phyloP scores from a whole-genome alignment of 2,329 filamentous ascomycete genomes.

The Atkinsonella hypoxylon region DNA sequence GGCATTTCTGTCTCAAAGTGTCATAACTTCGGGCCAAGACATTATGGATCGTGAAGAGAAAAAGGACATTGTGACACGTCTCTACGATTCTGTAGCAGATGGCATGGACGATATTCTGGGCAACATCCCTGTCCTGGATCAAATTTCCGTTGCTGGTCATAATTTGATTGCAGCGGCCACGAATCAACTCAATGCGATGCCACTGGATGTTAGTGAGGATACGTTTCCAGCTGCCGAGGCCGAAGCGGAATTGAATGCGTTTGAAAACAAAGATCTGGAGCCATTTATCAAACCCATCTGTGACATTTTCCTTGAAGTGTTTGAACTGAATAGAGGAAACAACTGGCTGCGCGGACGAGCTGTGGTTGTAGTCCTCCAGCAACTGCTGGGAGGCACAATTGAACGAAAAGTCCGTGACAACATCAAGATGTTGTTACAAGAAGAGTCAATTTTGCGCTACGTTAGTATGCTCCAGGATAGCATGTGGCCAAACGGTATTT shows the following conservation, averaged over 20 bases:
- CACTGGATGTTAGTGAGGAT: conserved; percentile 39
- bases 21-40: conserved; percentile 52
- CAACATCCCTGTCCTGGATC: conserved; percentile 89
- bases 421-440: conserved; percentile 59
- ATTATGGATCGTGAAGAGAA: conserved; percentile 50
- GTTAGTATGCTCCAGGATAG: conserved; percentile 59
- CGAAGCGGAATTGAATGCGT: conserved; percentile 86
- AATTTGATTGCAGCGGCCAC: conserved; percentile 73
- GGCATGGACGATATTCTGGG: conserved; percentile 97
- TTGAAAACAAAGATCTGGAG: conserved; percentile 78
- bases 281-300: conserved; percentile 98
- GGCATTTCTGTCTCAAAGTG: conserved; percentile 83
- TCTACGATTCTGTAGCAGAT: conserved; percentile 94
- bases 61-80: conserved; percentile 80
- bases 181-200: conserved; percentile 46
- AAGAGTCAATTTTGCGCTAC: conserved; percentile 68
- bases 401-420: conserved; percentile 89
- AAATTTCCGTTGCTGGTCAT: conserved; percentile 84
- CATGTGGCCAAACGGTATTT: conserved; percentile 68
- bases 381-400: conserved; percentile 89
- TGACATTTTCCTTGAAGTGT: conserved; percentile 91
- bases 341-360: conserved; percentile 95
- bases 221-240: conserved; percentile 55
- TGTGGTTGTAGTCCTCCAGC: conserved; percentile 91
- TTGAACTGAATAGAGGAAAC: conserved; percentile 87